Evolutionary conservation across 2,329 filamentous ascomycete species (phyloP).

Genomic region (Colletotrichum theobromicola): DNA sequence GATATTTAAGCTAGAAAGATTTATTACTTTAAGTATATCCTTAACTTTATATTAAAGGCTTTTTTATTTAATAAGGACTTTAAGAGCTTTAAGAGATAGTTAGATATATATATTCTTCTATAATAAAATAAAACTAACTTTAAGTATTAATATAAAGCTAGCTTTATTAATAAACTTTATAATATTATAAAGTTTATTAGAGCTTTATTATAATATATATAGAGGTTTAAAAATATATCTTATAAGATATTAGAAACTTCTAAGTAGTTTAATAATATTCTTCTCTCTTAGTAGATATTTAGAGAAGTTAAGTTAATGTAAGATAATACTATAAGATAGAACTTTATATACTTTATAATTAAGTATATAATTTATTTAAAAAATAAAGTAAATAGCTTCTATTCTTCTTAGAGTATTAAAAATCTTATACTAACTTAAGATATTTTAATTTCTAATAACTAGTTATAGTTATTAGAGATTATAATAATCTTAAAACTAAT

Average conservation of each 20-base stretch:
- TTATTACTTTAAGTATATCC: too few species aligned
- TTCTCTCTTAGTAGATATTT: not conserved
- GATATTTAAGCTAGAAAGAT: too few species aligned
- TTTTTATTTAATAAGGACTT: too few species aligned
- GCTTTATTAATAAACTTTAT: not conserved
- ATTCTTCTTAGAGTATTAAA: not conserved
- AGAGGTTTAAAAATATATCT: not conserved
- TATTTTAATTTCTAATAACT: not conserved
- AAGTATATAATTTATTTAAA: not conserved
- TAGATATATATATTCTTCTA: too few species aligned
- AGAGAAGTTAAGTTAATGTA: not conserved
- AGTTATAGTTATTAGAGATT: not conserved
- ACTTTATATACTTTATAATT: not conserved
- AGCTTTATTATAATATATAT: not conserved
- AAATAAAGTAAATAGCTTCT: not conserved
- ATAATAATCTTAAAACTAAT: too few species aligned
- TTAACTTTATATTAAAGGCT: too few species aligned
- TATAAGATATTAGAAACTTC: not conserved
- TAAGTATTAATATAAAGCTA: too few species aligned
- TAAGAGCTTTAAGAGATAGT: too few species aligned
- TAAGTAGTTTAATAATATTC: not conserved
- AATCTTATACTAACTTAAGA: not conserved
- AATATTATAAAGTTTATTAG: not conserved
- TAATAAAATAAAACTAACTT: too few species aligned
- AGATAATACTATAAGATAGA: not conserved